phyloP scores from a whole-genome alignment of 2,329 filamentous ascomycete genomes.

The Chalaropsis ovoidea region DNA sequence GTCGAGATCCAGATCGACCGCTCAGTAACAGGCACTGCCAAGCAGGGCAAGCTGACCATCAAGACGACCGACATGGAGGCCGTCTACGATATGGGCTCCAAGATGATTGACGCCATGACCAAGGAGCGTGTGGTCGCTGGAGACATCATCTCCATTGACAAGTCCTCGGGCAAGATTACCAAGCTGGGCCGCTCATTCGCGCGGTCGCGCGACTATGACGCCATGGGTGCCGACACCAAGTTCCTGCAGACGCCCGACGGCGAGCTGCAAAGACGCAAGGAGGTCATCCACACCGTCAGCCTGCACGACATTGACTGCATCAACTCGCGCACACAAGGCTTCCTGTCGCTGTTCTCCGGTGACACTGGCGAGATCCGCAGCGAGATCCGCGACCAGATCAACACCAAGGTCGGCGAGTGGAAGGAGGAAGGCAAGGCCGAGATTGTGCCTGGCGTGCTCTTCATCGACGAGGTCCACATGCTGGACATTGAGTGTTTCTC shows the following conservation, averaged over 20 bases:
- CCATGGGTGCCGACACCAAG: constrained; percentile 96
- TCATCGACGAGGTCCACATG: constrained; percentile 99
- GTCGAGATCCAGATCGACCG: constrained; percentile 98
- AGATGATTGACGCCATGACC: constrained; percentile 99
- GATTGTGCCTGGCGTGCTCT: constrained; percentile 92
- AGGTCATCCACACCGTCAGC: constrained; percentile 92
- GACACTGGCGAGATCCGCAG: constrained; percentile 96
- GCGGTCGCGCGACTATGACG: constrained; percentile 92
- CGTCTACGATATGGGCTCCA: constrained; percentile 97
- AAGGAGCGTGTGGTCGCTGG: constrained; percentile 98
- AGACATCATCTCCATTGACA: constrained; percentile 97
- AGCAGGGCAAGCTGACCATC: constrained; percentile 97
- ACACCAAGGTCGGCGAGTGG: constrained; percentile 98
- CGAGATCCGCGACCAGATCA: constrained; percentile 96
- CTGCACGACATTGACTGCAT: constrained; percentile 99
- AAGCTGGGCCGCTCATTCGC: constrained; percentile 94
- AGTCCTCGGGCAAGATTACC: constrained; percentile 94
- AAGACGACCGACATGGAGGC: constrained; percentile 99
- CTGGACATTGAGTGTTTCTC: constrained; percentile 98
- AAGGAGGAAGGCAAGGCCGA: constrained; percentile 98
- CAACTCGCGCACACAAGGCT: constrained; percentile 97
- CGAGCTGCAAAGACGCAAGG: constrained; percentile 92
- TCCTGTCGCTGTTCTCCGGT: constrained; percentile 91
- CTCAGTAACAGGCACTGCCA: constrained; percentile 90
- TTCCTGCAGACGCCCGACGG: constrained; percentile 96